phyloP scores from a whole-genome alignment of 169 alveolate species.

The Plasmodium malariae region DNA sequence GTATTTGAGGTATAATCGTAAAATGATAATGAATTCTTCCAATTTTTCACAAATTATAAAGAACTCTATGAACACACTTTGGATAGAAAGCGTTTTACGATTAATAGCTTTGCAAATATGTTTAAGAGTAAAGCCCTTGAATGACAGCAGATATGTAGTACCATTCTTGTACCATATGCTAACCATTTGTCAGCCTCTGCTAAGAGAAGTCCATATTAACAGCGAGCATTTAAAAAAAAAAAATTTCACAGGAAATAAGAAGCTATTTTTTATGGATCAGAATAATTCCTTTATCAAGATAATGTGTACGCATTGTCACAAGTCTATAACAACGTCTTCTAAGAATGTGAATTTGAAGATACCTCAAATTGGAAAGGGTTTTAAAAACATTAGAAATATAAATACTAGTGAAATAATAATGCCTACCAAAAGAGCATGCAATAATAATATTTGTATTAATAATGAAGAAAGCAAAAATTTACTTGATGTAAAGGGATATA shows the following conservation, averaged over 20 bases:
- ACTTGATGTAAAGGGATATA: constrained; percentile 57
- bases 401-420: constrained; percentile 10
- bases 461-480: constrained; percentile 8
- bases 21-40: constrained; percentile 59
- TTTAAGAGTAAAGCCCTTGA: constrained; percentile 79
- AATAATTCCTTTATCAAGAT: constrained; percentile 40
- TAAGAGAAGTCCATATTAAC: constrained; percentile 37
- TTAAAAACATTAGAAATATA: constrained; percentile 18
- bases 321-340: constrained; percentile 23
- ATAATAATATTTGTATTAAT: not conserved
- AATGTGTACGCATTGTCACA: constrained; percentile 66
- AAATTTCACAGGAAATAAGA: constrained; percentile 14
- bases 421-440: not conserved
- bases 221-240: constrained; percentile 38
- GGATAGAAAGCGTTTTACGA: constrained; percentile 82
- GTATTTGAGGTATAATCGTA: constrained; percentile 53
- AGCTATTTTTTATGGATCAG: constrained; percentile 35
- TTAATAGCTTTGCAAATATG: constrained; percentile 81
- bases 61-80: constrained; percentile 77
- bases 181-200: constrained; percentile 77
- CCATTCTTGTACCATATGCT: constrained; percentile 81
- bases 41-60: constrained; percentile 64
- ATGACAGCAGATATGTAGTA: constrained; percentile 75
- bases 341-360: constrained; percentile 34
- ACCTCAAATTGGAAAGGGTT: constrained; percentile 10